phyloP scores from a whole-genome alignment of 2,329 filamentous ascomycete genomes.

The Epichloe sp. region DNA sequence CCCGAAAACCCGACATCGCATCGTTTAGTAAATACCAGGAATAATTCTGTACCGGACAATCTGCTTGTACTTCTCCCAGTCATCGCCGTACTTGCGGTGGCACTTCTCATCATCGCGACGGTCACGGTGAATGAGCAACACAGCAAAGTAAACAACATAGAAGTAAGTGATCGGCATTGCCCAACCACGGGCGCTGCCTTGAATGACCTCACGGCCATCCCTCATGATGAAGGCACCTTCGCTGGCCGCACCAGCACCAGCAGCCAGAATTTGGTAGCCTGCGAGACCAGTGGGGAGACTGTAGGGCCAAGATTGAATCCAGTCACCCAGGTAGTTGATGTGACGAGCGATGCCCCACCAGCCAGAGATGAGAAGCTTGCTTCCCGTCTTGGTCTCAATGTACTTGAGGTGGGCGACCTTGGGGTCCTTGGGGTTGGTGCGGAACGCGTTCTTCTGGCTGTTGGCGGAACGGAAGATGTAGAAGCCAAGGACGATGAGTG shows the following conservation, averaged over 20 bases:
- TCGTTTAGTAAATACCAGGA: constrained; percentile 62
- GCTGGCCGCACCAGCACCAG: constrained; percentile 32
- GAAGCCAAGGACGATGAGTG: constrained; percentile 61
- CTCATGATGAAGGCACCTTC: constrained; percentile 42
- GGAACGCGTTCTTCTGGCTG: constrained; percentile 89
- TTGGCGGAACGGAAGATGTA: constrained; percentile 90
- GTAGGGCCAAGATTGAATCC: constrained; percentile 88
- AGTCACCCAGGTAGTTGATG: constrained; percentile 94
- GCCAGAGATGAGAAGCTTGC: constrained; percentile 67
- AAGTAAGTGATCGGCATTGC: constrained; percentile 88
- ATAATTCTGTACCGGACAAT: constrained; percentile 72
- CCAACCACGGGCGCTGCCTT: constrained; percentile 64
- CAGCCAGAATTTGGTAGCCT: constrained; percentile 60
- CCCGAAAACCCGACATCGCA: too few species aligned
- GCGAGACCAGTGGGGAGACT: constrained; percentile 75
- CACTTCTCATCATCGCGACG: constrained; percentile 85
- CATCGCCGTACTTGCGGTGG: constrained; percentile 75
- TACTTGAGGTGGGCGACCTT: constrained; percentile 68
- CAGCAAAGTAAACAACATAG: constrained; percentile 82
- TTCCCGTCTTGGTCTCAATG: constrained; percentile 73
- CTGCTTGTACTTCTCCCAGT: constrained; percentile 83
- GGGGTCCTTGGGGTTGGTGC: constrained; percentile 72
- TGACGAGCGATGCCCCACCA: constrained; percentile 92
- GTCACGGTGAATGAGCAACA: constrained; percentile 77
- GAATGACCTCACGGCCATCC: constrained; percentile 52